phyloP scores from a whole-genome alignment of 768 basidiomycete genomes.

The Favolaschia claudopus region DNA sequence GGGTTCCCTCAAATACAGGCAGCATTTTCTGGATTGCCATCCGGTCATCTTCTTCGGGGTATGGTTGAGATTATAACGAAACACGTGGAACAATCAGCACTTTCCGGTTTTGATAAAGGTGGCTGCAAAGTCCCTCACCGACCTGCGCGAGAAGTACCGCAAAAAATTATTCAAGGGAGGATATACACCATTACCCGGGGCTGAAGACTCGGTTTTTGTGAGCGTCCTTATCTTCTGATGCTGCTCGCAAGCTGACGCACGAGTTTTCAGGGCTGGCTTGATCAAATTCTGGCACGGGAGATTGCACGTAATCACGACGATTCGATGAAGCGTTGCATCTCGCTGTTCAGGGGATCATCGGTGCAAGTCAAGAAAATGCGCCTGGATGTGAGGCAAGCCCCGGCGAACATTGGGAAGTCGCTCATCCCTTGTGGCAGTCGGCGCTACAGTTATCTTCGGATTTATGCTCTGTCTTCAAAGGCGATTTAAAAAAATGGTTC shows the following conservation, averaged over 20 bases:
- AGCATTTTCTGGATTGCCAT: not conserved
- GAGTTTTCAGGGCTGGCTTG: not conserved
- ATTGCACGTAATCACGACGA: not conserved
- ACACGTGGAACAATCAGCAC: not conserved
- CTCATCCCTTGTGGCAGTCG: not conserved
- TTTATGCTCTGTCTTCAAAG: not conserved
- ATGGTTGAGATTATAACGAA: not conserved
- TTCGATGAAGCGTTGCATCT: not conserved
- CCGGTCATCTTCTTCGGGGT: not conserved
- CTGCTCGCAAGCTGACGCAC: not conserved
- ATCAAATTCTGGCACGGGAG: not conserved
- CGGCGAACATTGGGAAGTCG: not conserved
- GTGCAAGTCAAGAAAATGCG: not conserved
- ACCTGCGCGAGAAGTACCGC: not conserved
- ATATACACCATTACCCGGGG: not conserved
- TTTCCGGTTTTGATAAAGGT: not conserved
- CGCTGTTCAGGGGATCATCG: not conserved
- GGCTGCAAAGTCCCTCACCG: not conserved
- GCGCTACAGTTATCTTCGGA: not conserved
- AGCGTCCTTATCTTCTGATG: not conserved
- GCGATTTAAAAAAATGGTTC: slow-evolving; percentile 4
- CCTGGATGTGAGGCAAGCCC: not conserved
- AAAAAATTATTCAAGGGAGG: not conserved
- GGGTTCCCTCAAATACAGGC: not conserved
- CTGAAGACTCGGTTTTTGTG: not conserved